Base-by-base conservation (phyloP, 2,329 filamentous ascomycete species). In the Aureobasidium sp. region DNA sequence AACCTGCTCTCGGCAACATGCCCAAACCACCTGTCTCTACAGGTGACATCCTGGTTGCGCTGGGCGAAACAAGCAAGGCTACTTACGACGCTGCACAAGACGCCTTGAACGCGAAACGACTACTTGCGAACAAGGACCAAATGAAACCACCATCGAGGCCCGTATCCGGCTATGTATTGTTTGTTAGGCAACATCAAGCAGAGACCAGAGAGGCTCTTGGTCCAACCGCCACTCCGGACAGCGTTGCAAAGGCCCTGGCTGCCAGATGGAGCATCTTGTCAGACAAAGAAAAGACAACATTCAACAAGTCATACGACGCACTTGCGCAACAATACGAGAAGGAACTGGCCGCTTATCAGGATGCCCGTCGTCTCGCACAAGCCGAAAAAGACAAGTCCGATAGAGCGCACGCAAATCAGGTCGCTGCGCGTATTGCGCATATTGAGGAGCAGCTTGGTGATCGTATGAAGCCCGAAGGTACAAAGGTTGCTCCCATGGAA, bases 381-480 rank as follows among this genome's bases (percentile, higher is more conserved):
- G 55, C 44, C 31, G 62, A 63, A 22, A 63, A 63, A 20, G 55
- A 49, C 25, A 39, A 55, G 31, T 36, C 48, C 11, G 55, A 63
- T 27, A 47, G 42, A 45, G 48, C 56, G 6, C 62, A 63, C 39
- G 45, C 49, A 3, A 41, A 51, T 20, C 56, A 61, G 9, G 62
- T 63, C 20, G 56, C 62, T 49, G 62, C 62, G 41, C 62, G 62
- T 22, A 70, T 72, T 17, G 68, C 67, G 8, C 67, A 67, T 62
- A 57, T 71, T 42, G 70, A 70, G 51, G 69, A 69, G 52, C 68
- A 71, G 49, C 62, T 71, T 5, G 66, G 67, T 20, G 69, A 70
- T 53, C 65, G 65, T 41, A 68, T 69, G 47, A 67, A 63, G 37
- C 53, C 63, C 15, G 69, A 70, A 29, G 51, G 42, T 36, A 65